Conservation (phyloP, 148 eudicot species). For the Vaccinium myrtillus region DNA sequence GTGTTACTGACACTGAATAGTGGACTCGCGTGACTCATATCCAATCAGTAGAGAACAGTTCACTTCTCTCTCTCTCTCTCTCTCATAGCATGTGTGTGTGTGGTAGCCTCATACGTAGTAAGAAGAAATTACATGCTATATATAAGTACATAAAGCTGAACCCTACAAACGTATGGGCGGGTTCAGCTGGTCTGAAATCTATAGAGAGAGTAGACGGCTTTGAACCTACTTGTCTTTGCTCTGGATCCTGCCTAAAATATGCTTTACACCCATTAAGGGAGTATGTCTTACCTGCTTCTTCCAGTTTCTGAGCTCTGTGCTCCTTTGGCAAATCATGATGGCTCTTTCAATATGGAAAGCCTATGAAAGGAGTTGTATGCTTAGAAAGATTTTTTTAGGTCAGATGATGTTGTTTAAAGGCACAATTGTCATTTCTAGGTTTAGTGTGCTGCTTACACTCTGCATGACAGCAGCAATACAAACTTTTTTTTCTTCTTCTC, state of each 20-base stretch:
- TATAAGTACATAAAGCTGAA: not conserved
- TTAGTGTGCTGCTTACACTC: slow-evolving; percentile 17
- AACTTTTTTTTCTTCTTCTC: slow-evolving; percentile 8
- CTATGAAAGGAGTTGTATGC: not conserved
- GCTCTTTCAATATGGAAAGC: not conserved
- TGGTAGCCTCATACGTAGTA: too few relatives aligned
- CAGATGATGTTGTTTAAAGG: not conserved
- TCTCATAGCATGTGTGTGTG: too few relatives aligned
- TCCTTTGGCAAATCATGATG: not conserved
- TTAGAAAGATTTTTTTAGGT: not conserved
- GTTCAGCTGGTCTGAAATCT: not conserved
- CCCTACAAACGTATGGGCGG: not conserved
- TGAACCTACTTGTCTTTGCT: too few relatives aligned
- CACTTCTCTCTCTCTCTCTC: not conserved
- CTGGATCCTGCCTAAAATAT: not conserved
- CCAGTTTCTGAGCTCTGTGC: not conserved
- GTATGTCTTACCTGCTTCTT: not conserved
- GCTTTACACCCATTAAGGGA: not conserved
- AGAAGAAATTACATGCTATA: too few relatives aligned
- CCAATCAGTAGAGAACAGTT: not conserved
- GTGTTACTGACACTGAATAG: not conserved
- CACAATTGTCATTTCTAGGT: not conserved
- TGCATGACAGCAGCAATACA: not conserved
- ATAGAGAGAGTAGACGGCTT: not conserved
- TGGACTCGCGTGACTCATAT: not conserved